Base-by-base conservation (phyloP, 2,329 filamentous ascomycete species). In the Aspergillus transmontanensis region DNA sequence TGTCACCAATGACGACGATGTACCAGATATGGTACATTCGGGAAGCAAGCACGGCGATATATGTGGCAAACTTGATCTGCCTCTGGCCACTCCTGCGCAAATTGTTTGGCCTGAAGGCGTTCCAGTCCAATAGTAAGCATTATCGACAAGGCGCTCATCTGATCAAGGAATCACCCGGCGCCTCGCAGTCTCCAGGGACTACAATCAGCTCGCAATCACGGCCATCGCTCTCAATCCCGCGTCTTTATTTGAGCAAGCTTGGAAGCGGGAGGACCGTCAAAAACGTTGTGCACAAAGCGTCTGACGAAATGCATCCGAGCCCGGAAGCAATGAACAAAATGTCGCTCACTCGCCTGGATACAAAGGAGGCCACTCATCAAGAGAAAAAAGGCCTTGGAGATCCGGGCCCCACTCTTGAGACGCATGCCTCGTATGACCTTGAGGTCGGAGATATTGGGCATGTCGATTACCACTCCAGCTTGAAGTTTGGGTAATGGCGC, bases 61-160 rank as follows among this genome's bases (percentile, higher is more conserved):
- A 83, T 21, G 81, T 84, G 2, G 81, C 82, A 26, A 84, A 84
- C 51, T 68, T 84, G 4, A 71, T 72, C 62, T 74, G 73, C 43
- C 68, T 73, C 68, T 75, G 72, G 72, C 72, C 73, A 0, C 65
- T 74, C 0, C 62, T 74, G 19, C 68, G 73, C n/a, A 74, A 71
- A 34, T 9, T 74, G n/a, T 72, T 74, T 50, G 70, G 70, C 3
- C 61, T 74, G 30, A 73, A 67, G 26, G 66, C 69, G n/a, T 75
- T 73, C 53, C 67, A 71, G 39, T 69, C 68, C 46, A 72, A 69
- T 50, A 74, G 69, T 54, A 69, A 68, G 23, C 69, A 66, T 30
- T 69, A 72, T n/a, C 62, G 66, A 36, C 65, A 63, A 14, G 63
- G 51, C 12, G 53, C 59, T 10, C 61, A 50, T 7, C 64, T 61